phyloP scores from a whole-genome alignment of 768 basidiomycete species.

The Amanita pallidorosea region DNA sequence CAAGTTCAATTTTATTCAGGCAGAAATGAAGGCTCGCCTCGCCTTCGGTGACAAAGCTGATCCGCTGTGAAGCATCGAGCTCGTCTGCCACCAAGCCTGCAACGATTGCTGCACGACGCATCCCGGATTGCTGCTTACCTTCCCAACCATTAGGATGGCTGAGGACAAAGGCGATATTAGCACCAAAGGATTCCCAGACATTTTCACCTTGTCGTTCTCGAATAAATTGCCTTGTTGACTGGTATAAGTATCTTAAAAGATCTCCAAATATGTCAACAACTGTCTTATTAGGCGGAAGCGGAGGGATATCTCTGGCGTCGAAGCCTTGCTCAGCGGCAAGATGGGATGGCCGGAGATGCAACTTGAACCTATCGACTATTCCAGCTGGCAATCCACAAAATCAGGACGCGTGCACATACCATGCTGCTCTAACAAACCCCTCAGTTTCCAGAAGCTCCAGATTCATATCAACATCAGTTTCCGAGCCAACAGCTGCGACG shows the following conservation, averaged over 20 bases:
- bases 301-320: slow-evolving; percentile 15
- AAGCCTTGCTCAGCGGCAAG: slow-evolving; percentile 7
- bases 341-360: slow-evolving; percentile 1
- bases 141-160: slow-evolving; percentile 50
- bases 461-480: slow-evolving; percentile 2
- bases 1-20: slow-evolving; percentile 9
- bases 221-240: slow-evolving; percentile 25
- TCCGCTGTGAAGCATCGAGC: slow-evolving; percentile 20
- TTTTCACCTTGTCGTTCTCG: slow-evolving; percentile 19
- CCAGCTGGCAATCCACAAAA: not conserved
- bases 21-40: slow-evolving; percentile 47
- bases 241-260: slow-evolving; percentile 32
- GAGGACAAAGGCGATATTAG: slow-evolving; percentile 28
- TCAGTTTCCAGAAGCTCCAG: not conserved
- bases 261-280: slow-evolving; percentile 35
- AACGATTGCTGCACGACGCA: slow-evolving; percentile 33
- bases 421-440: slow-evolving; percentile 26
- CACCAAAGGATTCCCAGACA: slow-evolving; percentile 10
- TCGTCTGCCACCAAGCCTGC: slow-evolving; percentile 32
- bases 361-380: not conserved
- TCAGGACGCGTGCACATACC: not conserved
- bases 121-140: slow-evolving; percentile 35
- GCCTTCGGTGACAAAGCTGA: slow-evolving; percentile 43
- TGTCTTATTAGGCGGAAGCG: slow-evolving; percentile 30
- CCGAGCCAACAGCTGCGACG: not conserved